A percentile compares a stretch with the other conserved stretches of the same genome.
Conservation (phyloP, 1,284 basidiomycete genomes). For the Mycena citricolor region DNA sequence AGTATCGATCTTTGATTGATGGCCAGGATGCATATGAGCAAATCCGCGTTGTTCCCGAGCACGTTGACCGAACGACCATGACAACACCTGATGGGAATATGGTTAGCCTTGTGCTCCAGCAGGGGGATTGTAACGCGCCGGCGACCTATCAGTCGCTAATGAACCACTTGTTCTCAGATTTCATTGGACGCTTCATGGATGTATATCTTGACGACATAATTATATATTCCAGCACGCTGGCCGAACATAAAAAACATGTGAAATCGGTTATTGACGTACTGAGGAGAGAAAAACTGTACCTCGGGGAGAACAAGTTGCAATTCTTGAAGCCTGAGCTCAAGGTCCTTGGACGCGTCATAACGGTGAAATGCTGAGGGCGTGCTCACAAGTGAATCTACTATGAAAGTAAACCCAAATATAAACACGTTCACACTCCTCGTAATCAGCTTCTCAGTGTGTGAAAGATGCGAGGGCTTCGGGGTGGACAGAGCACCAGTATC, state of each 20-base stretch:
- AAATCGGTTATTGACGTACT: slow-evolving; percentile 27
- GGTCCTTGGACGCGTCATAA: slow-evolving; percentile 33
- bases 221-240: slow-evolving; percentile 13
- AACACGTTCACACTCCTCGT: too few relatives aligned
- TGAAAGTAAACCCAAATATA: too few relatives aligned
- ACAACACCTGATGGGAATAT: slow-evolving; percentile 27
- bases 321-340: slow-evolving; percentile 28
- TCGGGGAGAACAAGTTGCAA: slow-evolving; percentile 29
- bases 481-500: too few relatives aligned
- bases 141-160: slow-evolving; percentile 24
- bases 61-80: slow-evolving; percentile 17
- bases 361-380: too few relatives aligned
- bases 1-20: slow-evolving; percentile 12
- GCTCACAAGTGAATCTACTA: too few relatives aligned
- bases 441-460: too few relatives aligned
- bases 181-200: slow-evolving; percentile 14
- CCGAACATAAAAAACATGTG: slow-evolving; percentile 28
- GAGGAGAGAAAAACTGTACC: slow-evolving; percentile 17
- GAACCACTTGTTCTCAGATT: slow-evolving; percentile 11
- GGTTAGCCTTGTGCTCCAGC: slow-evolving; percentile 22
- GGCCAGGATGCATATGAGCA: slow-evolving; percentile 20
- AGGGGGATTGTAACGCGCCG: slow-evolving; percentile 16
- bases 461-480: too few relatives aligned
- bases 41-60: slow-evolving; percentile 16
- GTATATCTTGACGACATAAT: slow-evolving; percentile 16